Evolutionary conservation across 352 stramenopile genomes (phyloP), one percentile per base, ranked within the genome.

Genomic region (Elongisporangium undulatum): DNA sequence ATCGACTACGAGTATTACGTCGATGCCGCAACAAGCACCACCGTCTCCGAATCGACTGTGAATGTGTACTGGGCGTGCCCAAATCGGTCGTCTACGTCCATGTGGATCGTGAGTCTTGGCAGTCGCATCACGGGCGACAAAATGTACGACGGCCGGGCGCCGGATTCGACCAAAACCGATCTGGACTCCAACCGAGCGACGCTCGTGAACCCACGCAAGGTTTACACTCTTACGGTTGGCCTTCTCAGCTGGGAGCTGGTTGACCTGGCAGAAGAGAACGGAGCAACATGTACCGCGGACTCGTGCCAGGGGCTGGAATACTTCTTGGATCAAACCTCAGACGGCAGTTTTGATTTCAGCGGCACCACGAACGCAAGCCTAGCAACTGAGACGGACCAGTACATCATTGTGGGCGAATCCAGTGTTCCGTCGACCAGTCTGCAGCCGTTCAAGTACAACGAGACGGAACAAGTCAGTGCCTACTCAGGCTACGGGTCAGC

Each of bases 31-130:
- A n/a, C 10, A 0, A 10, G 34, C 3, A 10, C 10, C 34, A 45
- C 16, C 17, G 2, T 17, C 10, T 45, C 34, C 2, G 34, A 8
- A 10, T 6, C 34, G 9, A 1, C 3, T 17, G 34, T 17, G 34
- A 5, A 15, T 45, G 34, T 12, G 12, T 3, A 16, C 17, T 17
- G 7, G 34, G 34, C 34, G 34, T 82, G 70, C 45, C 61, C 55
- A 26, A 45, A 39, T 16, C 64, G 58, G 10, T 66, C 68, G 5
- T 62, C 72, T 5, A 69, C 72, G 39, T 80, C 72, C 1, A 72
- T 87, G 64, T 62, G 85, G n/a, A 64, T 87, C 50, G 74, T 79
- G 49, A 75, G 71, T 49, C 67, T 84, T 19, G 69, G 53, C 4
- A 76, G 71, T 20, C 63, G 73, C 12, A 77, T 83, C 5, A 51